These are phyloP conservation scores for Leccinum pachyderme DNA, from an alignment of 1,284 basidiomycete species.

Conservation along the genomic window DNA sequence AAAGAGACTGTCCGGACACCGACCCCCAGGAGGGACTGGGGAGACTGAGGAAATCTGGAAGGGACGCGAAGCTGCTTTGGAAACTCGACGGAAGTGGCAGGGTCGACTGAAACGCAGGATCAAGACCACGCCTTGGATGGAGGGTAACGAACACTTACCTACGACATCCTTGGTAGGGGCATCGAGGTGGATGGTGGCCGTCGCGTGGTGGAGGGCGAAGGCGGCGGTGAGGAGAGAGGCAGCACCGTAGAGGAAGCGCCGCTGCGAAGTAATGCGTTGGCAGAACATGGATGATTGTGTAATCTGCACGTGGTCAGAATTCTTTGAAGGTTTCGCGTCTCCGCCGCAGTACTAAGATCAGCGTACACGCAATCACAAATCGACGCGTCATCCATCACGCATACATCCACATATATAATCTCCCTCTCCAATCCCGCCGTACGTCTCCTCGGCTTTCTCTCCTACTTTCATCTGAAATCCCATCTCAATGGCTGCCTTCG, in stretches of 20 bases:
- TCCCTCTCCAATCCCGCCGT: constrained; percentile 16
- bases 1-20: constrained; percentile 87
- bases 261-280: background rate
- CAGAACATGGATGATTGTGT: constrained; percentile 18
- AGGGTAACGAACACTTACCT: constrained; percentile 14
- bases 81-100: constrained; percentile 69
- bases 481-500: constrained; percentile 23
- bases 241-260: constrained; percentile 26
- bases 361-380: constrained; percentile 15
- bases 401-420: constrained; percentile 16
- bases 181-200: constrained; percentile 39
- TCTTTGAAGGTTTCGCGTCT: background rate
- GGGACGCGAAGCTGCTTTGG: constrained; percentile 61
- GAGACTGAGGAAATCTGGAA: constrained; percentile 57
- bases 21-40: constrained; percentile 71
- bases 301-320: constrained; percentile 21
- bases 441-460: constrained; percentile 27
- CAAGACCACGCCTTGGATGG: background rate
- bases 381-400: constrained; percentile 22
- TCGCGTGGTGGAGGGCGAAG: constrained; percentile 24
- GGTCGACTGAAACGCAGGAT: constrained; percentile 47
- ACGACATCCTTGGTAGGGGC: constrained; percentile 27
- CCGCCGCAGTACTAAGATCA: background rate
- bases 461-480: constrained; percentile 22
- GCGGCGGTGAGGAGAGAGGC: constrained; percentile 36